These are phyloP conservation scores for Colletotrichum coccodes DNA, from an alignment of 2,329 filamentous ascomycete species.

Conservation along the genomic window DNA sequence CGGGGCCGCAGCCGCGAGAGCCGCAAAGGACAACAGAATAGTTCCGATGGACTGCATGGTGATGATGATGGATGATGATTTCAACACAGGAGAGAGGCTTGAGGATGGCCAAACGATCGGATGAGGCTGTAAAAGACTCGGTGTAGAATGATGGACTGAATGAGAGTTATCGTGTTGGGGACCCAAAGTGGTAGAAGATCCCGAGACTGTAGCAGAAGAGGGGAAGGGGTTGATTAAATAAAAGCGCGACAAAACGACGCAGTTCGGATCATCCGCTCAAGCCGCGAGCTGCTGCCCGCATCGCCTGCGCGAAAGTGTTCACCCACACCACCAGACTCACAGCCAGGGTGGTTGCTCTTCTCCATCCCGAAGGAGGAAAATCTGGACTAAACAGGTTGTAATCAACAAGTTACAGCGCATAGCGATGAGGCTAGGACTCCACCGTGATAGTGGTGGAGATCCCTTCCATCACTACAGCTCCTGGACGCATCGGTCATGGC, in stretches of 20 bases:
- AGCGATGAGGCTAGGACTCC: background rate
- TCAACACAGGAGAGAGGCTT: background rate
- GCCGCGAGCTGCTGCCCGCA: background rate
- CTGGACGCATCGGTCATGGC: slow-evolving; percentile 12
- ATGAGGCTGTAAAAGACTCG: slow-evolving; percentile 4
- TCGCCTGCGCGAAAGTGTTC: background rate
- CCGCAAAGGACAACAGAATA: slow-evolving; percentile 17
- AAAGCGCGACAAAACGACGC: background rate
- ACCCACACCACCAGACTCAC: background rate
- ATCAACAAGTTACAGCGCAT: background rate
- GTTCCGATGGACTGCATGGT: slow-evolving; percentile 9
- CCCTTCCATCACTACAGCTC: background rate
- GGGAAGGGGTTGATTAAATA: slow-evolving; percentile 15
- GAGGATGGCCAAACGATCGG: slow-evolving; percentile 2
- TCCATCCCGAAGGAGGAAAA: too few relatives aligned
- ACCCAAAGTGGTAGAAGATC: background rate
- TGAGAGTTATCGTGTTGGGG: background rate
- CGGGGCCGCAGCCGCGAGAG: slow-evolving; percentile 14
- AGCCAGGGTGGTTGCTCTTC: background rate
- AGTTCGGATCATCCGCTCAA: background rate
- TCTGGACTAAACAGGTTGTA: background rate
- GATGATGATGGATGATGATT: background rate
- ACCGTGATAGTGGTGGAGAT: slow-evolving; percentile 5
- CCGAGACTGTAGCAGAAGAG: background rate
- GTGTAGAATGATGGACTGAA: slow-evolving; percentile 4